Evolutionary conservation across 331 rosid species (phyloP).

Genomic region (Rhamnella rubrinervis): DNA sequence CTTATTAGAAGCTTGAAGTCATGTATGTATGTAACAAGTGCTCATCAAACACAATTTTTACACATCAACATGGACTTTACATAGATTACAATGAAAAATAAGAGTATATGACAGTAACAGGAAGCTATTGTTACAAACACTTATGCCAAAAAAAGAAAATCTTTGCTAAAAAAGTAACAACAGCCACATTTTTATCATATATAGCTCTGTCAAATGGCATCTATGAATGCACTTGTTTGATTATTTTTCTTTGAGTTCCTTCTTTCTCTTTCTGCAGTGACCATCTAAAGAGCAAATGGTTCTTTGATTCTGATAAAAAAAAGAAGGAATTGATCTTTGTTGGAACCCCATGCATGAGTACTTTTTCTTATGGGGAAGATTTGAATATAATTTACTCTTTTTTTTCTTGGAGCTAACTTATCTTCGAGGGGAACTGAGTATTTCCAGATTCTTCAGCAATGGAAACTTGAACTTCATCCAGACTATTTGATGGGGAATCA

Average conservation of each 20-base stretch:
- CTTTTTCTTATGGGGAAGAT: not conserved
- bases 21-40: too few species aligned
- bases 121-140: not conserved
- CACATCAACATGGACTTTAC: not conserved
- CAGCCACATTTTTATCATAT: too few species aligned
- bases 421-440: constrained; percentile 21
- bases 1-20: too few species aligned
- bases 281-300: too few species aligned
- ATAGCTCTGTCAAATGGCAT: too few species aligned
- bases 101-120: constrained; percentile 2
- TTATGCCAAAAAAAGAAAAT: too few species aligned
- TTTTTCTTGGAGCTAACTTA: constrained; percentile 11
- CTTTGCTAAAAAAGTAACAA: too few species aligned
- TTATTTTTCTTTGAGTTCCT: too few species aligned
- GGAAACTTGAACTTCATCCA: constrained; percentile 11
- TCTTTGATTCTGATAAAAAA: too few species aligned
- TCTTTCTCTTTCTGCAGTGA: too few species aligned
- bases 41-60: not conserved
- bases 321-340: not conserved
- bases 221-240: too few species aligned
- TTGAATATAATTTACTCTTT: not conserved
- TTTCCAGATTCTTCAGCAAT: constrained; percentile 18
- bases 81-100: not conserved
- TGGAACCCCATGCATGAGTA: not conserved
- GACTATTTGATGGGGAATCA: constrained; percentile 17